These are phyloP conservation scores for Ogataea wickerhamii DNA, from an alignment of 805 yeast genomes.

Conservation along the genomic window DNA sequence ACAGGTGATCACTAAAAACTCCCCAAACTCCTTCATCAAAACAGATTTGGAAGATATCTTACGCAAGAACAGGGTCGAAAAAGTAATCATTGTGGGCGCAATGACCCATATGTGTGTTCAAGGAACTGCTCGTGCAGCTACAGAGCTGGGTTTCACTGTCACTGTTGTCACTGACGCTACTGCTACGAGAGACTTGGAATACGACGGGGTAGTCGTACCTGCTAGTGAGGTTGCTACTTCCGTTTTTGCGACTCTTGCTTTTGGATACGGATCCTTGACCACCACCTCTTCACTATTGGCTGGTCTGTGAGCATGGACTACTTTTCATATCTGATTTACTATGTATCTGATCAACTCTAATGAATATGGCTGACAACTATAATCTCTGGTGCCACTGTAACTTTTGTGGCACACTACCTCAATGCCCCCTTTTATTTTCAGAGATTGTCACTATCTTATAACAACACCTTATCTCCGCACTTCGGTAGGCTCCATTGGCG, in stretches of 20 bases:
- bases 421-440: too few relatives aligned
- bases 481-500: too few relatives aligned
- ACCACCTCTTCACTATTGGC: conserved; percentile 2
- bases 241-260: conserved; percentile 6
- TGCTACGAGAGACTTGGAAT: conserved; percentile 7
- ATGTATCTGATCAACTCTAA: too few relatives aligned
- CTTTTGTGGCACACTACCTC: too few relatives aligned
- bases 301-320: not conserved
- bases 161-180: conserved; percentile 8
- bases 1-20: conserved; percentile 5
- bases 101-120: conserved; percentile 9
- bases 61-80: conserved; percentile 1
- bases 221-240: conserved; percentile 4
- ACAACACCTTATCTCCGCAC: too few relatives aligned
- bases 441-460: too few relatives aligned
- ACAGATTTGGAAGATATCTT: conserved; percentile 4
- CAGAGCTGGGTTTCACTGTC: conserved; percentile 5
- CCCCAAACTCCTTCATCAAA: conserved; percentile 5
- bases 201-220: conserved; percentile 5
- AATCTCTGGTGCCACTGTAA: too few relatives aligned
- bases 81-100: conserved; percentile 6
- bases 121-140: conserved; percentile 6
- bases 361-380: too few relatives aligned
- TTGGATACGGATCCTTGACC: conserved; percentile 3
- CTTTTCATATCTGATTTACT: too few relatives aligned